Evolutionary conservation across 148 eudicot genomes (phyloP).

Genomic region (Dysphania ambrosioides): DNA sequence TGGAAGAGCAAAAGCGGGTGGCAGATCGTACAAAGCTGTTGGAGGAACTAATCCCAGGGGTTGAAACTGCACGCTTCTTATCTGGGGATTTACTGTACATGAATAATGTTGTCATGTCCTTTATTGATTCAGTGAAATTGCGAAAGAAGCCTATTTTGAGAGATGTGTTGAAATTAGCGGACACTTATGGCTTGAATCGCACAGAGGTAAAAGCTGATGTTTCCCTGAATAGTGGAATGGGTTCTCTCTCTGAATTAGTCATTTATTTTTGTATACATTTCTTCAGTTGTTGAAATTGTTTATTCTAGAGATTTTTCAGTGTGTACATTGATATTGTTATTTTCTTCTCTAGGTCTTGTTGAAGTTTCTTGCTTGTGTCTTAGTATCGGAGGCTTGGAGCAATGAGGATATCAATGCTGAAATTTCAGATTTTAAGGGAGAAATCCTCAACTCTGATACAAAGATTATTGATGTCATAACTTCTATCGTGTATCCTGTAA

Average conservation of each 20-base stretch:
- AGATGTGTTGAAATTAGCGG: conserved; percentile 58
- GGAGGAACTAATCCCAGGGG: conserved; percentile 91
- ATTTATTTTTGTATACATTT: background rate
- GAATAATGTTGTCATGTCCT: conserved; percentile 55
- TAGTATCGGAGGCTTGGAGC: conserved; percentile 79
- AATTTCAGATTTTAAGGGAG: conserved; percentile 50
- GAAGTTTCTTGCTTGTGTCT: conserved; percentile 55
- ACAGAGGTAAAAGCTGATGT: conserved; percentile 50
- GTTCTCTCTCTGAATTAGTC: conserved; percentile 5
- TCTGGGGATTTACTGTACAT: conserved; percentile 70
- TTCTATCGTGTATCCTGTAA: conserved; percentile 56
- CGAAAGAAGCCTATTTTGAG: conserved; percentile 77
- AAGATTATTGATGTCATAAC: conserved; percentile 54
- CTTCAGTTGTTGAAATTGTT: background rate
- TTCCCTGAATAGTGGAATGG: background rate
- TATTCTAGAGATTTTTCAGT: too few species aligned
- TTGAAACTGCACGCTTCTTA: conserved; percentile 72
- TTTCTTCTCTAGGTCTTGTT: conserved; percentile 58
- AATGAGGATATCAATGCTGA: conserved; percentile 67
- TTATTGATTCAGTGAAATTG: conserved; percentile 66
- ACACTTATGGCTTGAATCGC: conserved; percentile 63
- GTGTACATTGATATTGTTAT: conserved; percentile 13
- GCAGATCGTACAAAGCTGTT: conserved; percentile 79
- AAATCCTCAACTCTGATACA: conserved; percentile 54
- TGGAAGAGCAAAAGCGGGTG: conserved; percentile 76